A percentile compares a stretch with the other conserved stretches of the same genome.
phyloP scores from a whole-genome alignment of 495 filamentous ascomycete species.

The Hypoxylon lienhwacheense region DNA sequence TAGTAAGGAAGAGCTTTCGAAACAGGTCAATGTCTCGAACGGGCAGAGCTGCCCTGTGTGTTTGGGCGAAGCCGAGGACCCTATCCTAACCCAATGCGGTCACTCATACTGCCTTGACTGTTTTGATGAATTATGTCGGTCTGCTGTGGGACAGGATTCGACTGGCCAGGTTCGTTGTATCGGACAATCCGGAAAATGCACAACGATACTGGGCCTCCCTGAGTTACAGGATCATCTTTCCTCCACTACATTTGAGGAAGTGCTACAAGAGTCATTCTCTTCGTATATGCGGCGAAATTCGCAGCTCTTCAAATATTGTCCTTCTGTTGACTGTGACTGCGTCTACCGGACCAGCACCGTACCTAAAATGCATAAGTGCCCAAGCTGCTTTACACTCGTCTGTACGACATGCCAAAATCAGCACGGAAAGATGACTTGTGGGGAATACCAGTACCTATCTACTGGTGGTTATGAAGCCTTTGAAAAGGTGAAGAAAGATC shows the following conservation, averaged over 20 bases:
- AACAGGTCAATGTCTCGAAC: background rate
- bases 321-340: slow-evolving; percentile 45
- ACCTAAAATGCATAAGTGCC: slow-evolving; percentile 39
- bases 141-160: slow-evolving; percentile 18
- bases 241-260: slow-evolving; percentile 41
- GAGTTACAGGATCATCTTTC: slow-evolving; percentile 46
- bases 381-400: slow-evolving; percentile 39
- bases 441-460: slow-evolving; percentile 36
- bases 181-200: slow-evolving; percentile 36
- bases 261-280: slow-evolving; percentile 44
- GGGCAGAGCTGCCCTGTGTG: slow-evolving; percentile 45
- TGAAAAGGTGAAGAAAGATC: slow-evolving; percentile 32
- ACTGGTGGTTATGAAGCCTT: slow-evolving; percentile 37
- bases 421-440: slow-evolving; percentile 46
- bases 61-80: slow-evolving; percentile 44
- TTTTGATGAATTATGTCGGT: slow-evolving; percentile 42
- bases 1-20: background rate
- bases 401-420: slow-evolving; percentile 46
- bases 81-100: slow-evolving; percentile 43
- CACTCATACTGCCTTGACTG: slow-evolving; percentile 54
- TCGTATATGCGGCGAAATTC: slow-evolving; percentile 43
- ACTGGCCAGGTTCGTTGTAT: slow-evolving; percentile 37
- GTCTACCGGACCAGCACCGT: slow-evolving; percentile 41
- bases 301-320: slow-evolving; percentile 42
- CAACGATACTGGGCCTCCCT: slow-evolving; percentile 29